Percentiles rank a stretch among this genome's conserved stretches.
Evolutionary conservation across 768 basidiomycete species (phyloP).

Genomic region (Boletales sp.): DNA sequence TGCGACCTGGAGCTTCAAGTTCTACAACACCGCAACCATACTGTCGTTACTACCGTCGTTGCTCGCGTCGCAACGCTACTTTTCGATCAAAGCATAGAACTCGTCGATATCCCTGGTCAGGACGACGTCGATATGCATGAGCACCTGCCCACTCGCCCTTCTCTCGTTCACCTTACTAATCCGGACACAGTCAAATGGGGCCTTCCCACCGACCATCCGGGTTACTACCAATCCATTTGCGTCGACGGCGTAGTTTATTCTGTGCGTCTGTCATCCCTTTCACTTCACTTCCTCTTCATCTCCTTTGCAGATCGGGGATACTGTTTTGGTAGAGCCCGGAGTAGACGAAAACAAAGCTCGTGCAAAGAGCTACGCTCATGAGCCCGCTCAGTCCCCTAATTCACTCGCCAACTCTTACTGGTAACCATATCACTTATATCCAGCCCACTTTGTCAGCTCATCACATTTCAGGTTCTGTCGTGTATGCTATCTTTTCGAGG

Average conservation of each 20-base stretch:
- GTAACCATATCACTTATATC: conserved; percentile 36
- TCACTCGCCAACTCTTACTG: conserved; percentile 55
- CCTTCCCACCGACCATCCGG: conserved; percentile 16
- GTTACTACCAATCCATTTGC: conserved; percentile 42
- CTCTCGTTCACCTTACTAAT: conserved; percentile 27
- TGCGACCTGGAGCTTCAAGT: conserved; percentile 25
- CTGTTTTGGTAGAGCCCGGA: conserved; percentile 61
- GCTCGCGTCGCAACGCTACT: conserved; percentile 44
- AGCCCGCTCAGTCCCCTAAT: conserved; percentile 48
- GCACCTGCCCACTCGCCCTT: conserved; percentile 1
- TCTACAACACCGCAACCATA: conserved; percentile 36
- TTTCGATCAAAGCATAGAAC: conserved; percentile 43
- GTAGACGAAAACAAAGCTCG: conserved; percentile 41
- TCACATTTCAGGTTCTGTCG: conserved; percentile 56
- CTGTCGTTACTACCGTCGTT: conserved; percentile 46
- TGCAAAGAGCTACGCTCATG: conserved; percentile 37
- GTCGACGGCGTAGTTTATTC: conserved; percentile 58
- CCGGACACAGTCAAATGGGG: conserved; percentile 36
- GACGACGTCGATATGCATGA: conserved; percentile 27
- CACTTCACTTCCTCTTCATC: conserved; percentile 7
- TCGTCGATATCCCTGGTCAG: conserved; percentile 30
- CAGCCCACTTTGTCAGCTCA: not conserved
- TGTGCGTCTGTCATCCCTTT: conserved; percentile 33
- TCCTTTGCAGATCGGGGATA: conserved; percentile 51
- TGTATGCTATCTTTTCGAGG: conserved; percentile 63